Evolutionary conservation across 345 rosid species (phyloP).

Genomic region (Rubroshorea leprosula): DNA sequence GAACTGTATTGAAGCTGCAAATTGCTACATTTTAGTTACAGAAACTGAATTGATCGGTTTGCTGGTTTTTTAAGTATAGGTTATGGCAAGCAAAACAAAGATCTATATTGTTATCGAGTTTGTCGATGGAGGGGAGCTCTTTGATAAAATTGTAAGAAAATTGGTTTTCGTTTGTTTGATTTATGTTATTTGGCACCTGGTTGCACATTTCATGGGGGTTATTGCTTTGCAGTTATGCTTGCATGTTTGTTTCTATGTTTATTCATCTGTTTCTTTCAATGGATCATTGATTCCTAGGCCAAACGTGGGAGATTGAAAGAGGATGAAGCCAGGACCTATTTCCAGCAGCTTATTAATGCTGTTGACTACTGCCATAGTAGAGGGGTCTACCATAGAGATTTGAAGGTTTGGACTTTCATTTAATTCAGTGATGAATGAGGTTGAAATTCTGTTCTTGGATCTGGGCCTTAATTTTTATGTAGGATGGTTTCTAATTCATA

Average conservation of each 20-base stretch:
- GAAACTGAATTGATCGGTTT: background rate
- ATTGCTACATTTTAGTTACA: background rate
- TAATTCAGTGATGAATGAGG: background rate
- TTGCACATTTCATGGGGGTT: too few species aligned
- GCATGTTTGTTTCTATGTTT: background rate
- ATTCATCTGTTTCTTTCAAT: background rate
- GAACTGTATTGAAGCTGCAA: background rate
- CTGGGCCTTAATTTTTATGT: background rate
- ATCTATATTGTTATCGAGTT: slow-evolving; percentile 82
- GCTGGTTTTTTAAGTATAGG: slow-evolving; percentile 28
- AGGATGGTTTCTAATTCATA: background rate
- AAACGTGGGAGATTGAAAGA: slow-evolving; percentile 50
- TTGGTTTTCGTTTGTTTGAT: too few species aligned
- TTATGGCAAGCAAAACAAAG: slow-evolving; percentile 77
- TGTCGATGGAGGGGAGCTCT: slow-evolving; percentile 78
- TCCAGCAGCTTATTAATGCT: slow-evolving; percentile 69
- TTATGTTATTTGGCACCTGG: too few species aligned
- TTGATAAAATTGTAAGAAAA: slow-evolving; percentile 71
- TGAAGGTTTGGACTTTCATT: slow-evolving; percentile 40
- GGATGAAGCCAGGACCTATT: slow-evolving; percentile 55
- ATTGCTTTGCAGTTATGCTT: background rate
- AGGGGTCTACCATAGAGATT: slow-evolving; percentile 72
- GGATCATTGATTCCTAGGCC: slow-evolving; percentile 38
- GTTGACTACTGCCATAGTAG: slow-evolving; percentile 77
- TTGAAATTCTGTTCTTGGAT: background rate